Evolutionary conservation across 306 rosid genomes (phyloP).

Genomic region (Fragaria ananassa): DNA sequence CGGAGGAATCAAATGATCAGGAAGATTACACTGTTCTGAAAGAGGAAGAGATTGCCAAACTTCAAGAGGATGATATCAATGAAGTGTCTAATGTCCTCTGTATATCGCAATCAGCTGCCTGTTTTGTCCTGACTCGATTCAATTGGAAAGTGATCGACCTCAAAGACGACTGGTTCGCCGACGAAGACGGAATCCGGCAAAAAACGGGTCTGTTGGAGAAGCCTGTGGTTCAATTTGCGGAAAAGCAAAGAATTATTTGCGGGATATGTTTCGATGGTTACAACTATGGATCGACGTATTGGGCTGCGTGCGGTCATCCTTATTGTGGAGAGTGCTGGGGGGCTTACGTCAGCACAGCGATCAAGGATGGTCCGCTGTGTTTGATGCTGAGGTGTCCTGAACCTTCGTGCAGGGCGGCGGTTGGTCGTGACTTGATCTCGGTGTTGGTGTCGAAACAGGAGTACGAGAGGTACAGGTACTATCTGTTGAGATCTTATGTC

Average conservation of each 20-base stretch:
- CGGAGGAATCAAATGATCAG: background rate
- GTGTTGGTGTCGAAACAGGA: background rate
- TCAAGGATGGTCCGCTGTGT: background rate
- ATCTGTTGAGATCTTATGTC: background rate
- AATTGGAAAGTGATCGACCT: background rate
- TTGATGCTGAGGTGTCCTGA: conserved; percentile 11
- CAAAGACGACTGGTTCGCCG: background rate
- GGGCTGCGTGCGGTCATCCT: background rate
- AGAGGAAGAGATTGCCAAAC: background rate
- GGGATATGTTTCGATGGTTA: background rate
- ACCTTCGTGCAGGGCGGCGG: background rate
- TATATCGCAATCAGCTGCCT: background rate
- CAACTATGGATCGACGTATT: background rate
- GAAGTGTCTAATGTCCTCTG: background rate
- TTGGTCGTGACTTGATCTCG: background rate
- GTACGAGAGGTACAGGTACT: background rate
- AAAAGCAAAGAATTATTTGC: background rate
- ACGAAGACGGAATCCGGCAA: background rate
- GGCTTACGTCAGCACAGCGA: background rate
- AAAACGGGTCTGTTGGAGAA: background rate
- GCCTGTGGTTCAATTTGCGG: background rate
- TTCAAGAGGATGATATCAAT: background rate
- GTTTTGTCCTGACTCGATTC: background rate
- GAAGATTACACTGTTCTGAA: background rate
- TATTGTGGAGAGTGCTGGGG: background rate